These are phyloP conservation scores for Eucalyptus erythrocorys DNA, from an alignment of 345 rosid species.

Conservation along the genomic window DNA sequence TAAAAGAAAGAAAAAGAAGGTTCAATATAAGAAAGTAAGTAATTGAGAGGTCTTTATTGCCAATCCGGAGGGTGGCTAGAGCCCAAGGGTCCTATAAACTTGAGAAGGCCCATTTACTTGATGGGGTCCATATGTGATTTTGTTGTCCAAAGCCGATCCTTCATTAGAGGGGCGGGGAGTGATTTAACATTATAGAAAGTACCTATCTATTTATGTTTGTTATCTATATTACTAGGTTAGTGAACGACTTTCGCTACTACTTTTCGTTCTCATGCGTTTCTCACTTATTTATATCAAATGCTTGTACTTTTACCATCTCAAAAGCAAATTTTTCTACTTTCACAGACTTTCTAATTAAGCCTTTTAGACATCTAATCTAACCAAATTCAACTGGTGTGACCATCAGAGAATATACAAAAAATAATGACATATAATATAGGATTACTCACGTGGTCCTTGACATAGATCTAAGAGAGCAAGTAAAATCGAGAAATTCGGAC, in stretches of 20 bases:
- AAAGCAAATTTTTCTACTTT: not conserved
- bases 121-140: not conserved
- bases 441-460: not conserved
- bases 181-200: not conserved
- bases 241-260: not conserved
- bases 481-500: not conserved
- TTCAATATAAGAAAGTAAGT: not conserved
- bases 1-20: no score
- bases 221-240: not conserved
- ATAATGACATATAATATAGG: not conserved
- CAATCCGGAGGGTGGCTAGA: not conserved
- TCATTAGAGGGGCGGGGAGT: not conserved
- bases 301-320: not conserved
- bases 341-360: not conserved
- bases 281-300: not conserved
- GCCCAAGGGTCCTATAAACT: not conserved
- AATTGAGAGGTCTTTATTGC: not conserved
- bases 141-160: not conserved
- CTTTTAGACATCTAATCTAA: not conserved
- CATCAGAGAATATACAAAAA: accelerated
- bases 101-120: not conserved
- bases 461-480: not conserved
- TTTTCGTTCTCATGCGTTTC: not conserved
- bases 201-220: not conserved
- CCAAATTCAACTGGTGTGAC: not conserved